Percentiles rank a stretch among this genome's conserved stretches.
These are phyloP conservation scores for Aspergillus texensis DNA, from an alignment of 2,329 filamentous ascomycete species.

Conservation along the genomic window DNA sequence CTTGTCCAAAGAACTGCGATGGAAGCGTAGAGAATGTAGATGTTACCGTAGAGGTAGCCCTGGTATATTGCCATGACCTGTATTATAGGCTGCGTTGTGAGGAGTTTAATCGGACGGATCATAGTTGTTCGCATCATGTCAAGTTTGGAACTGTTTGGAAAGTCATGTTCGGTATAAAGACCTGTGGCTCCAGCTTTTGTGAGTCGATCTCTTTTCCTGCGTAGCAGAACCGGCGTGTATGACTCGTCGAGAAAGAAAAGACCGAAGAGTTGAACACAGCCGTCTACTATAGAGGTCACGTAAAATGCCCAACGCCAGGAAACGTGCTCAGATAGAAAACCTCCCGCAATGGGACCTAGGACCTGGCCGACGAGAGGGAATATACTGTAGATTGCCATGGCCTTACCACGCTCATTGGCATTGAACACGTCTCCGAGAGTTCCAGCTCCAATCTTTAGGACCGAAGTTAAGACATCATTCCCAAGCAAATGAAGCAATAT, in stretches of 20 bases:
- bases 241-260: slow-evolving; percentile 63
- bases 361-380: slow-evolving; percentile 1
- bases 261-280: slow-evolving; percentile 60
- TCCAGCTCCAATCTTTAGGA: not conserved
- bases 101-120: slow-evolving; percentile 56
- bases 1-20: slow-evolving; percentile 60
- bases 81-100: slow-evolving; percentile 61
- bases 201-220: slow-evolving; percentile 55
- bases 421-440: not conserved
- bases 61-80: slow-evolving; percentile 56
- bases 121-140: slow-evolving; percentile 38
- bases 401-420: not conserved
- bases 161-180: slow-evolving; percentile 26
- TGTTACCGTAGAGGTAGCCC: slow-evolving; percentile 60
- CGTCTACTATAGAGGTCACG: slow-evolving; percentile 62
- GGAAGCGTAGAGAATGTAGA: slow-evolving; percentile 64
- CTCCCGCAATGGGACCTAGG: slow-evolving; percentile 63
- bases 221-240: slow-evolving; percentile 63
- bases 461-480: not conserved
- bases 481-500: not conserved
- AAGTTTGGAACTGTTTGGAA: not conserved
- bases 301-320: slow-evolving; percentile 42
- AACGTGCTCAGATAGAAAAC: slow-evolving; percentile 57
- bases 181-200: slow-evolving; percentile 23
- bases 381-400: slow-evolving; percentile 2